Evolutionary conservation across 768 basidiomycete species (phyloP).

Genomic region (Podaxis pistillaris): DNA sequence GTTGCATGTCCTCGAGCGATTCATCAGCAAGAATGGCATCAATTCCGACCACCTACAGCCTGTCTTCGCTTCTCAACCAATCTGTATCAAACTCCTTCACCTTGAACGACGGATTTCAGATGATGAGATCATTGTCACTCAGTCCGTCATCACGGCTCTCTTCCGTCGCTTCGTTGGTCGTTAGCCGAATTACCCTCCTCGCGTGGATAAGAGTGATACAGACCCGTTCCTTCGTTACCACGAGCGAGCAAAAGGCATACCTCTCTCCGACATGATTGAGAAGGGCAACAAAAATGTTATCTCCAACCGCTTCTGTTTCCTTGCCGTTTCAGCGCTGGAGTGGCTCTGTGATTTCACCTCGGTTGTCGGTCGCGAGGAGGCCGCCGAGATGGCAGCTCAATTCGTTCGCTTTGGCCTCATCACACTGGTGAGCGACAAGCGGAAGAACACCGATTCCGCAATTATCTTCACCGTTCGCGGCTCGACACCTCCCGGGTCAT

Average conservation of each 20-base stretch:
- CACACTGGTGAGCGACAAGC: slow-evolving; percentile 83
- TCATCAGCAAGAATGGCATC: slow-evolving; percentile 99
- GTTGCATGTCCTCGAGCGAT: slow-evolving; percentile 97
- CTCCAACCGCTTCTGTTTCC: slow-evolving; percentile 72
- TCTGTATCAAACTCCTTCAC: slow-evolving; percentile 96
- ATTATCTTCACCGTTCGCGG: slow-evolving; percentile 93
- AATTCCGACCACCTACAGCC: slow-evolving; percentile 88
- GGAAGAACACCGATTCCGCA: slow-evolving; percentile 88
- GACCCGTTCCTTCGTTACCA: slow-evolving; percentile 75
- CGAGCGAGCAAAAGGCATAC: slow-evolving; percentile 74
- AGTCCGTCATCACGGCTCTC: slow-evolving; percentile 89
- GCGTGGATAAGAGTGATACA: slow-evolving; percentile 37
- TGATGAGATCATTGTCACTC: slow-evolving; percentile 97
- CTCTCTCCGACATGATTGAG: slow-evolving; percentile 70
- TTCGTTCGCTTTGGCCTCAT: slow-evolving; percentile 96
- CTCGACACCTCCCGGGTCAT: slow-evolving; percentile 70
- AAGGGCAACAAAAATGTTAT: slow-evolving; percentile 52
- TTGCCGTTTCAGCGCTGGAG: slow-evolving; percentile 85
- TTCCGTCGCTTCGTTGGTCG: slow-evolving; percentile 95
- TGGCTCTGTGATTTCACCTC: slow-evolving; percentile 99
- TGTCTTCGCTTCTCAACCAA: slow-evolving; percentile 90
- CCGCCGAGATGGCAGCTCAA: slow-evolving; percentile 96
- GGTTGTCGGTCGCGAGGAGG: slow-evolving; percentile 93
- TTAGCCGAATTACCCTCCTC: slow-evolving; percentile 72
- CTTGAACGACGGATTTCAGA: slow-evolving; percentile 90